Evolutionary conservation across 2,329 filamentous ascomycete genomes (phyloP), one percentile per base, ranked within the genome.

Genomic region (Nectriaceae sp.): DNA sequence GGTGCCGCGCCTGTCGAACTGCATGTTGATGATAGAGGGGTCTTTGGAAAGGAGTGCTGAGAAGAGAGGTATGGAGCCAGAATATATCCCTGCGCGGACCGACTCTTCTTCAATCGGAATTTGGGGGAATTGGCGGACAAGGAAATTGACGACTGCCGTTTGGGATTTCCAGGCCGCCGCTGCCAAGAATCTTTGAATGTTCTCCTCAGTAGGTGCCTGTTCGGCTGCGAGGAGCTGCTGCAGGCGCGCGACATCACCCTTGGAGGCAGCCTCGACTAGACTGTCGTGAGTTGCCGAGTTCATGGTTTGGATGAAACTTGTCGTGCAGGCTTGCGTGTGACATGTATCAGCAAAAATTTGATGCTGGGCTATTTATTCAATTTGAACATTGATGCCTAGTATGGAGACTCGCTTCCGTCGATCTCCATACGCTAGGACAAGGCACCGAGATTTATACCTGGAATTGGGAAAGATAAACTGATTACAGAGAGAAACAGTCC

Each of bases 51-150:
- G 41, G 15, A 56, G 35, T 5, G 22, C 43, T n/a, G 22, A 33
- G 18, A 52, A 40, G n/a, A 54, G n/a, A 4, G 42, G 37, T 19
- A 47, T 40, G 4, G 53, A 56, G 21, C 51, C 51, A 6, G 45
- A 35, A 33, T 52, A 41, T 8, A 54, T 33, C 3, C 45, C 45
- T 11, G 45, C 33, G 13, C 48, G 50, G 31, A 54, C 31, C 1
- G 36, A 5, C 21, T 52, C 46, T 19, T 52, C 51, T 5, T 44
- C 15, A n/a, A 56, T 15, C 11, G 35, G 16, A 10, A 21, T 13
- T 8, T 42, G 39, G 3, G 40, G 37, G n/a, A 47, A 49, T 16
- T 45, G 13, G 18, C 29, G 13, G 4, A 54, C 33, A 15, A 56
- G 36, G 19, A 49, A 49, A 10, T 43, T 21, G 15, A 52, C 22